These are phyloP conservation scores for Zygoascus flipseniorum DNA, from an alignment of 805 yeast species.

Conservation along the genomic window DNA sequence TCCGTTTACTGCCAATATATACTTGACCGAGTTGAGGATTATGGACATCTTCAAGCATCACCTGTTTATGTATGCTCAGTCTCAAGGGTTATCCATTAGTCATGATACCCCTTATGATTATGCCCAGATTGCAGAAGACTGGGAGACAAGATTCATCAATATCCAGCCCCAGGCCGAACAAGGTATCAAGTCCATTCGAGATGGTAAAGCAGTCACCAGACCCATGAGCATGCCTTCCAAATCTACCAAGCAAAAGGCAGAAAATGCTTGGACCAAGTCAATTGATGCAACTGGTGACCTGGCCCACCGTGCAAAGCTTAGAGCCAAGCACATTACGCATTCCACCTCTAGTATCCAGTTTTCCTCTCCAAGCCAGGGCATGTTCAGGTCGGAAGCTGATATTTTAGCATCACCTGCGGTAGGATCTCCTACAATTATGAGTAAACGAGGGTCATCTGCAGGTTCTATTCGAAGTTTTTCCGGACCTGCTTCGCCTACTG, in stretches of 20 bases:
- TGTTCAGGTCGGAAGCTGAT: slow-evolving; percentile 22
- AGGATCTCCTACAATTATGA: not conserved
- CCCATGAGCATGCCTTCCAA: slow-evolving; percentile 19
- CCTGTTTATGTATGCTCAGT: slow-evolving; percentile 16
- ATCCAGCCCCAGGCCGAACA: slow-evolving; percentile 23
- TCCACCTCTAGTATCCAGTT: slow-evolving; percentile 11
- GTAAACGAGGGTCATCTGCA: not conserved
- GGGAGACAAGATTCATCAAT: slow-evolving; percentile 23
- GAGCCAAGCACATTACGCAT: slow-evolving; percentile 14
- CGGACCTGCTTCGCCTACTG: not conserved
- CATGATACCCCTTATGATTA: slow-evolving; percentile 7
- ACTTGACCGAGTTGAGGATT: slow-evolving; percentile 21
- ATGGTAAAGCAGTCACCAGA: slow-evolving; percentile 23
- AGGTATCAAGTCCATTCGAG: slow-evolving; percentile 17
- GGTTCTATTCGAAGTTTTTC: not conserved
- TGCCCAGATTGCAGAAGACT: slow-evolving; percentile 19
- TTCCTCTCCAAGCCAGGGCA: slow-evolving; percentile 20
- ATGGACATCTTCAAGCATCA: slow-evolving; percentile 18
- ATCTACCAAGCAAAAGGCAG: slow-evolving; percentile 8
- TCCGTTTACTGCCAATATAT: slow-evolving; percentile 23
- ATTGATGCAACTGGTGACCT: slow-evolving; percentile 26
- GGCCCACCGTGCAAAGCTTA: slow-evolving; percentile 7
- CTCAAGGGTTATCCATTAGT: slow-evolving; percentile 17
- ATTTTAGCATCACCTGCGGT: slow-evolving; percentile 10
- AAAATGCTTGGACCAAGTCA: slow-evolving; percentile 35